Percentiles rank a stretch among this genome's conserved stretches.
Conservation (phyloP, 305 asterid genomes). For the Lippia alba region DNA sequence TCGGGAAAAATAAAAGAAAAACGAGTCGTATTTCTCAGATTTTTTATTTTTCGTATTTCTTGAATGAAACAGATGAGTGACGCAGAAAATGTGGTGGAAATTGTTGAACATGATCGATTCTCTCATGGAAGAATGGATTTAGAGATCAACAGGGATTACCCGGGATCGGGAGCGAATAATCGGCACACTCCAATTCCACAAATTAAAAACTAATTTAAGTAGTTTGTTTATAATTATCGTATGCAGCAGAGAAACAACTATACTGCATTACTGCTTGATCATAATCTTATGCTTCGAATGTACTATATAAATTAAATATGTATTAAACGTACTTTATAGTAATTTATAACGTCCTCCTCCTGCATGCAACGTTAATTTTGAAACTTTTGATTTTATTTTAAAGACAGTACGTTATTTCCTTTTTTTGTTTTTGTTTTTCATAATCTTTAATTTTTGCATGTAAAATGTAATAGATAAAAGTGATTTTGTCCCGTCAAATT, state of each 20-base stretch:
- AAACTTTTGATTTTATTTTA: not conserved
- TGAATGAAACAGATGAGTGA: constrained; percentile 26
- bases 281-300: not conserved
- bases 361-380: constrained; percentile 12
- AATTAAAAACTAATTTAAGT: constrained; percentile 22
- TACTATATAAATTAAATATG: constrained; percentile 16
- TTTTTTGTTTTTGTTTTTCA: too few species aligned
- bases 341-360: not conserved
- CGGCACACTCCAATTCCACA: constrained; percentile 62
- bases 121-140: constrained; percentile 46
- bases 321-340: constrained; percentile 10
- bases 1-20: too few species aligned
- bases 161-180: constrained; percentile 62
- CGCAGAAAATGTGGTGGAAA: constrained; percentile 21
- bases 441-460: too few species aligned
- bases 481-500: too few species aligned
- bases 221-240: not conserved
- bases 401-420: not conserved
- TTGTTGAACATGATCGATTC: constrained; percentile 24
- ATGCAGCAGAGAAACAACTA: not conserved
- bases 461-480: too few species aligned
- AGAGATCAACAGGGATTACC: constrained; percentile 51
- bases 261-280: not conserved
- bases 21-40: not conserved
- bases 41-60: not conserved